Evolutionary conservation across 176 grass and related monocot species (phyloP).

Genomic region (Avena insularis): DNA sequence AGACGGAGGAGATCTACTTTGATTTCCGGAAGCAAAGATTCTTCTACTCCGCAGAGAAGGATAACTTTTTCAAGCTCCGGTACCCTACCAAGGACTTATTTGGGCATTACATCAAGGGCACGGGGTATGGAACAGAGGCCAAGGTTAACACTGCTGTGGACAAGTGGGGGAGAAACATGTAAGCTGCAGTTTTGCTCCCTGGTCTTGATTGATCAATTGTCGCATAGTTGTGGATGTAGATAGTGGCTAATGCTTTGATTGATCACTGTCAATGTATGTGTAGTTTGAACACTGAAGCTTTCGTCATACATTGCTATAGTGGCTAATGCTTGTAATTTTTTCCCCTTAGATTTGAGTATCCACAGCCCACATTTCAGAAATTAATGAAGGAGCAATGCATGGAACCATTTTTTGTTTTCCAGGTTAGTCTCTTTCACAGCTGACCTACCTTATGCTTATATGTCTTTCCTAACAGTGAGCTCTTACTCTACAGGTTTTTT

Average conservation of each 20-base stretch:
- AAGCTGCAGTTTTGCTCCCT: constrained; percentile 48
- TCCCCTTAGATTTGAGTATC: constrained; percentile 91
- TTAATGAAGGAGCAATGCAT: constrained; percentile 95
- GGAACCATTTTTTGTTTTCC: constrained; percentile 99
- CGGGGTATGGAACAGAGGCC: constrained; percentile 89
- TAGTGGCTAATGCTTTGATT: background rate
- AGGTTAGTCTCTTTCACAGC: constrained; percentile 61
- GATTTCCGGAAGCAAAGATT: constrained; percentile 99
- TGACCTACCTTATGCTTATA: constrained; percentile 20
- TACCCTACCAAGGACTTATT: constrained; percentile 89
- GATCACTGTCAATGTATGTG: background rate
- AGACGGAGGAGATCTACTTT: constrained; percentile 87
- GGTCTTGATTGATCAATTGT: constrained; percentile 14
- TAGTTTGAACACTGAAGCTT: constrained; percentile 33
- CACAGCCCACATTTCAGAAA: constrained; percentile 98
- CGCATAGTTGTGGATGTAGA: background rate
- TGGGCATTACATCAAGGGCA: constrained; percentile 73
- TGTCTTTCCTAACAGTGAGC: constrained; percentile 38
- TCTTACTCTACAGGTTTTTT: constrained; percentile 84
- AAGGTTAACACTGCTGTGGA: constrained; percentile 76
- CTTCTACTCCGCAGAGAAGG: constrained; percentile 65
- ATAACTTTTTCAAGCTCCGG: constrained; percentile 85
- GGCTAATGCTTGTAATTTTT: constrained; percentile 39
- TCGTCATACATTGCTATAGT: background rate
- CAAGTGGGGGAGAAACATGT: constrained; percentile 99